Evolutionary conservation across 805 yeast genomes (phyloP).

Genomic region (Soucietia sequanensis): DNA sequence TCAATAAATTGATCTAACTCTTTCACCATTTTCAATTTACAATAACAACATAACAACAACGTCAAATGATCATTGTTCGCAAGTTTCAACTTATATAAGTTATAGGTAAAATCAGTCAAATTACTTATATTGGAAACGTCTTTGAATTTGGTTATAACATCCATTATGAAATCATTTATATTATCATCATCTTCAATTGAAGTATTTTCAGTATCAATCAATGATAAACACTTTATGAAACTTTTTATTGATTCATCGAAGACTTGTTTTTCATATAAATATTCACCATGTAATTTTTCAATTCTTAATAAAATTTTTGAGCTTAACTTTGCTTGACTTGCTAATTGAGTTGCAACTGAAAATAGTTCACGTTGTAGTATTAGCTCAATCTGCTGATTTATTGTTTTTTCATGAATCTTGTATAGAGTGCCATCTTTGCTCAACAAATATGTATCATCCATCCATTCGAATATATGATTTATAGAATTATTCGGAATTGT

Average conservation of each 20-base stretch:
- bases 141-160: slow-evolving; percentile 73
- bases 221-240: slow-evolving; percentile 50
- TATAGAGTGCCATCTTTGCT: slow-evolving; percentile 76
- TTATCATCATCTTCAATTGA: slow-evolving; percentile 13
- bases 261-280: slow-evolving; percentile 63
- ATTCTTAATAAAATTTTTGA: slow-evolving; percentile 27
- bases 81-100: slow-evolving; percentile 50
- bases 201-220: slow-evolving; percentile 11
- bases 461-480: slow-evolving; percentile 52
- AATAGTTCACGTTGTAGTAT: slow-evolving; percentile 69
- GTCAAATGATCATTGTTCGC: slow-evolving; percentile 84
- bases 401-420: slow-evolving; percentile 61
- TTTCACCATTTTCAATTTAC: slow-evolving; percentile 64
- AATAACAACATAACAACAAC: slow-evolving; percentile 70
- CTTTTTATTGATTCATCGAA: slow-evolving; percentile 70
- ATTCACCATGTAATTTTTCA: slow-evolving; percentile 61
- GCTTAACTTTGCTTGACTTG: slow-evolving; percentile 36
- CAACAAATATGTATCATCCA: slow-evolving; percentile 59
- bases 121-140: slow-evolving; percentile 71
- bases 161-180: slow-evolving; percentile 52
- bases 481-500: slow-evolving; percentile 64
- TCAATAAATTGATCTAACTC: slow-evolving; percentile 59
- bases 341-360: slow-evolving; percentile 70
- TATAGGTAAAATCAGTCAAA: slow-evolving; percentile 62
- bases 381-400: slow-evolving; percentile 66